A percentile compares a stretch with the other conserved stretches of the same genome.
These are phyloP conservation scores for Retiboletus fuscus DNA, from an alignment of 1,284 basidiomycete species.

Conservation along the genomic window DNA sequence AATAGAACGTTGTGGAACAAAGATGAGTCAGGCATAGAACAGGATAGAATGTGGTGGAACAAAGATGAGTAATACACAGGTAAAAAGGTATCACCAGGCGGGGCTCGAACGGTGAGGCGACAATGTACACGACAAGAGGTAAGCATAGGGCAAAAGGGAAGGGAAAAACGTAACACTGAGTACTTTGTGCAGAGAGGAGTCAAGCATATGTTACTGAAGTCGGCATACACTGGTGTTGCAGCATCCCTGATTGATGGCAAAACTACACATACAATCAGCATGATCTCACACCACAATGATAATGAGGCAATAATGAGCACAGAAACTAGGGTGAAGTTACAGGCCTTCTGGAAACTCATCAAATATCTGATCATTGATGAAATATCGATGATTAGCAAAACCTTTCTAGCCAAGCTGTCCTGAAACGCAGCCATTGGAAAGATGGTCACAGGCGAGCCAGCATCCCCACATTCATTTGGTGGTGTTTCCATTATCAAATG, in stretches of 20 bases:
- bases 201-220: constrained; percentile 12
- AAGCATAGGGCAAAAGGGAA: too few species aligned
- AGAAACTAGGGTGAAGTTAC: neutral
- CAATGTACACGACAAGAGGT: too few species aligned
- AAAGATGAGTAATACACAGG: too few species aligned
- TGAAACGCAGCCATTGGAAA: neutral
- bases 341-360: neutral
- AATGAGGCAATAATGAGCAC: neutral
- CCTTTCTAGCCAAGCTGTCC: neutral
- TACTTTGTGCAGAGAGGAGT: constrained; percentile 6
- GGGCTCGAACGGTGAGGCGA: too few species aligned
- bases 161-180: too few species aligned
- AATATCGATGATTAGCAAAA: neutral
- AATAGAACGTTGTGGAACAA: too few species aligned
- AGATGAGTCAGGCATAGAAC: too few species aligned
- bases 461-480: neutral
- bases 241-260: constrained; percentile 24
- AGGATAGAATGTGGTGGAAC: too few species aligned
- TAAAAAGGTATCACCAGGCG: too few species aligned
- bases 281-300: neutral
- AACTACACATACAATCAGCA: constrained; percentile 10
- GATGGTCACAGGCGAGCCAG: neutral
- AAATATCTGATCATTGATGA: neutral
- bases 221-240: constrained; percentile 17
- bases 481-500: neutral